Conservation (phyloP, 2,329 filamentous ascomycete species). For the Albifimbria verrucaria region DNA sequence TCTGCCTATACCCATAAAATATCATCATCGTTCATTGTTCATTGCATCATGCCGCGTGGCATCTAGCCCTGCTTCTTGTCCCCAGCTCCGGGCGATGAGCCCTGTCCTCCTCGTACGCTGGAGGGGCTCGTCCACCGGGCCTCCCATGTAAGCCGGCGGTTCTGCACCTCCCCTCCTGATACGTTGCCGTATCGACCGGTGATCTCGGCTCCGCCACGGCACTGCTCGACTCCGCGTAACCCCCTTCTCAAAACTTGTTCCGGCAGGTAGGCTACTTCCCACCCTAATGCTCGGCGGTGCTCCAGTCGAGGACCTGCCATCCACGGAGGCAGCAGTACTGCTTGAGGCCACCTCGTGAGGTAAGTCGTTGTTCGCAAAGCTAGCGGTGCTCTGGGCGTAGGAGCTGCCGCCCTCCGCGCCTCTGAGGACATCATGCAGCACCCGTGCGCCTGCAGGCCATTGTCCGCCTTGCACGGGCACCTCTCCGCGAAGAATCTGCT, state of each 20-base stretch:
- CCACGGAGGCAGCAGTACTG: no score
- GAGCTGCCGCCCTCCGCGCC: slow-evolving; percentile 24
- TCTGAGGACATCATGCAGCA: slow-evolving; percentile 25
- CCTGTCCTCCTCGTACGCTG: slow-evolving; percentile 20
- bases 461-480: slow-evolving; percentile 23
- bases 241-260: no score
- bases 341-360: background rate
- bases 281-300: no score
- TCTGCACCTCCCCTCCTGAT: no score
- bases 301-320: no score
- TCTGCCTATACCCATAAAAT: no score
- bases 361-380: background rate
- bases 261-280: no score
- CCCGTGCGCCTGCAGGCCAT: slow-evolving; percentile 30
- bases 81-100: slow-evolving; percentile 17
- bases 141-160: background rate
- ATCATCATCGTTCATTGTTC: background rate
- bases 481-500: slow-evolving; percentile 45
- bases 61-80: slow-evolving; percentile 21
- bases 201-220: background rate
- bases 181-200: background rate
- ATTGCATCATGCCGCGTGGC: slow-evolving; percentile 13
- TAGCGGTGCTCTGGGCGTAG: no score
- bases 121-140: slow-evolving; percentile 9
- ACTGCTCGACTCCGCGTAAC: no score